Conservation (phyloP, 306 rosid genomes). For the Rubus idaeus region DNA sequence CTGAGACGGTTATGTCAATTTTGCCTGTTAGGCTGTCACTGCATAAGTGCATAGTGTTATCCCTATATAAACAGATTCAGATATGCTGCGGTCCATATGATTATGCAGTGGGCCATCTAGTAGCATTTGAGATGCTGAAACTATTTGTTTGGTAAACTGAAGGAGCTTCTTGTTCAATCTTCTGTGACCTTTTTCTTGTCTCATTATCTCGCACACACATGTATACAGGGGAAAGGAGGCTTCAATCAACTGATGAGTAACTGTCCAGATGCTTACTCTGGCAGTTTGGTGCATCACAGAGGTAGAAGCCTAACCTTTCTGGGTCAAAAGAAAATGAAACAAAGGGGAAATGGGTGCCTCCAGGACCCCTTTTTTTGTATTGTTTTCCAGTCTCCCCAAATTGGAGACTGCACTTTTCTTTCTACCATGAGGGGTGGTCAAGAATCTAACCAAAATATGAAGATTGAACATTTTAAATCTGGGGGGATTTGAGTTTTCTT, state of each 20-base stretch:
- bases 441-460: neutral
- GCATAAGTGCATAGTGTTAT: neutral
- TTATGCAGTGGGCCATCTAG: neutral
- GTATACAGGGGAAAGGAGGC: neutral
- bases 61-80: neutral
- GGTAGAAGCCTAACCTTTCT: neutral
- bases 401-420: neutral
- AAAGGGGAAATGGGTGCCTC: neutral
- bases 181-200: neutral
- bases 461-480: neutral
- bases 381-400: neutral
- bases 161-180: constrained; percentile 12
- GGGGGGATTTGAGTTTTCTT: neutral
- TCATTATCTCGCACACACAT: neutral
- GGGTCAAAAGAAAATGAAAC: neutral
- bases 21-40: constrained; percentile 1
- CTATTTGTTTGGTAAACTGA: neutral
- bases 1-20: neutral
- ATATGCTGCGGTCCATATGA: neutral
- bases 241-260: neutral
- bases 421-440: neutral
- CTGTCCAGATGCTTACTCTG: neutral
- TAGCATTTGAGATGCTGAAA: neutral
- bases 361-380: neutral
- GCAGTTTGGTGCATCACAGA: neutral